These are phyloP conservation scores for Ogataea henricii DNA, from an alignment of 805 yeast species.

Conservation along the genomic window DNA sequence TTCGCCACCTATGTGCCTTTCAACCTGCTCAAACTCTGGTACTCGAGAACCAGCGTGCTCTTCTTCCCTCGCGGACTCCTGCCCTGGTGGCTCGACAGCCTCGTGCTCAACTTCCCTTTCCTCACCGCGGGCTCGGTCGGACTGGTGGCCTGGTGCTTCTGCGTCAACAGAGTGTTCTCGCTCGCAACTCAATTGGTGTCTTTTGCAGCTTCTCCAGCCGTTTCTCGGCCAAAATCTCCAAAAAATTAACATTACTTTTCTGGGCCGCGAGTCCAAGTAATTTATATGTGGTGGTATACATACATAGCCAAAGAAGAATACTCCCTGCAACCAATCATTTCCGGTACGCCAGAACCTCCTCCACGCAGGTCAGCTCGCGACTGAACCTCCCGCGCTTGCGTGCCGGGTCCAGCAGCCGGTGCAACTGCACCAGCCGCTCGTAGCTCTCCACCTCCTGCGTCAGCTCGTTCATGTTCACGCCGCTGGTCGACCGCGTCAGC, in stretches of 20 bases:
- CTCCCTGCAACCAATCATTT: neutral
- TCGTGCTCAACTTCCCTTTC: slow-evolving; percentile 58
- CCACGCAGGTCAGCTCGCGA: slow-evolving; percentile 19
- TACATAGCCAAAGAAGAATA: neutral
- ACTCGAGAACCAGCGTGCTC: slow-evolving; percentile 55
- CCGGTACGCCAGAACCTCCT: slow-evolving; percentile 14
- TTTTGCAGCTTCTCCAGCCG: slow-evolving; percentile 9
- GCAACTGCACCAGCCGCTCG: slow-evolving; percentile 33
- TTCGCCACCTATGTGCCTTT: slow-evolving; percentile 47
- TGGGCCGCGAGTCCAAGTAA: no score
- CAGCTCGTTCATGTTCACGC: slow-evolving; percentile 21
- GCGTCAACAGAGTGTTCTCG: slow-evolving; percentile 29
- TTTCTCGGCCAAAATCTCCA: neutral
- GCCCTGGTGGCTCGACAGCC: slow-evolving; percentile 57
- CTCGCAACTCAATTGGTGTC: slow-evolving; percentile 30
- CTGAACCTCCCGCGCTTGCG: slow-evolving; percentile 25
- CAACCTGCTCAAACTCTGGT: slow-evolving; percentile 51
- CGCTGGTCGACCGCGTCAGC: slow-evolving; percentile 24
- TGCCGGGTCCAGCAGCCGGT: slow-evolving; percentile 39
- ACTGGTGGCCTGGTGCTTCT: slow-evolving; percentile 56
- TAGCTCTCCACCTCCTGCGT: slow-evolving; percentile 25
- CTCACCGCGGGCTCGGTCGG: slow-evolving; percentile 66
- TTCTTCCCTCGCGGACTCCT: slow-evolving; percentile 59
- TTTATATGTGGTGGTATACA: no score
- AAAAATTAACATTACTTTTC: neutral